These are phyloP conservation scores for Ilyonectria robusta DNA, from an alignment of 2,329 filamentous ascomycete species.

Conservation along the genomic window DNA sequence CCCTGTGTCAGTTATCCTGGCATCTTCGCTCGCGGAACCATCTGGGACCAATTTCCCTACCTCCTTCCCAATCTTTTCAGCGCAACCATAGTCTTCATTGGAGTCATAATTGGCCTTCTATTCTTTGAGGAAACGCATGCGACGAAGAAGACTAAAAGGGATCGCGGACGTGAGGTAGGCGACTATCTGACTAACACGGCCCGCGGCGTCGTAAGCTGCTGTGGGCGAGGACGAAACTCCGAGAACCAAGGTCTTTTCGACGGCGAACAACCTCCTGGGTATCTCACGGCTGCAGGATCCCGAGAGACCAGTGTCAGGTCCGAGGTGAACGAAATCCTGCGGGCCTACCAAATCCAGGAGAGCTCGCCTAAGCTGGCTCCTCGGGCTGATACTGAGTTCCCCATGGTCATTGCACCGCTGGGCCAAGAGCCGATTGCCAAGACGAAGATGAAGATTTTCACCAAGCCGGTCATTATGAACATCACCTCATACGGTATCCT, in stretches of 20 bases:
- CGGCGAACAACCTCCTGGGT: slow-evolving; percentile 59
- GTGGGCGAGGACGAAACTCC: slow-evolving; percentile 56
- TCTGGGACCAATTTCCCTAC: slow-evolving; percentile 92
- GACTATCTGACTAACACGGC: slow-evolving; percentile 74
- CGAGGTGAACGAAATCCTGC: slow-evolving; percentile 70
- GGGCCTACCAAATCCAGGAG: slow-evolving; percentile 77
- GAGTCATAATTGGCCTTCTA: slow-evolving; percentile 83
- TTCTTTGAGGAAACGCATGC: slow-evolving; percentile 96
- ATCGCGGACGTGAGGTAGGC: slow-evolving; percentile 83
- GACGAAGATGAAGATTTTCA: slow-evolving; percentile 73
- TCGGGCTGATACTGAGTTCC: slow-evolving; percentile 48
- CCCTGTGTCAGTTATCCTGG: slow-evolving; percentile 86
- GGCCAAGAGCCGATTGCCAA: slow-evolving; percentile 6
- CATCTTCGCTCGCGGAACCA: slow-evolving; percentile 78
- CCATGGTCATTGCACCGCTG: background rate
- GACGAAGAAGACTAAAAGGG: slow-evolving; percentile 81
- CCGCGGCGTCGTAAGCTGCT: slow-evolving; percentile 48
- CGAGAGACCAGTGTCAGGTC: slow-evolving; percentile 7
- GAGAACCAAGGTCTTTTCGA: slow-evolving; percentile 76
- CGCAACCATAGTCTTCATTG: slow-evolving; percentile 80
- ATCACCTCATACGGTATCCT: slow-evolving; percentile 93
- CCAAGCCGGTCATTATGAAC: slow-evolving; percentile 85
- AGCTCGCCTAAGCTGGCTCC: slow-evolving; percentile 64
- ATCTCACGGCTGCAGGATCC: slow-evolving; percentile 3
- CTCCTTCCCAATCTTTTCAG: slow-evolving; percentile 94